Evolutionary conservation across 257 asterid genomes (phyloP).

Genomic region (Lithospermum erythrorhizon): DNA sequence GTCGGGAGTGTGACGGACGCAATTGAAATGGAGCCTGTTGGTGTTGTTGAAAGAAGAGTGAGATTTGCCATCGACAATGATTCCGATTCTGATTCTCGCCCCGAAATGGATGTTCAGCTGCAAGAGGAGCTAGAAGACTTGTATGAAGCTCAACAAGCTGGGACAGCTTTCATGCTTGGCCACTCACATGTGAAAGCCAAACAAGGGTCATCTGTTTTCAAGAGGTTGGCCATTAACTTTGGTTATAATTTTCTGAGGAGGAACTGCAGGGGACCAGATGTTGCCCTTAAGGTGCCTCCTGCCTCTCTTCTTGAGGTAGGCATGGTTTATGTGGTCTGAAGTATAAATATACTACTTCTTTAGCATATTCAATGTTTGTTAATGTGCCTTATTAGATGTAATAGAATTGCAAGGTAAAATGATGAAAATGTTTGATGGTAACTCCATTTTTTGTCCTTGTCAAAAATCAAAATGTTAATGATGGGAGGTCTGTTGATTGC

Average conservation of each 20-base stretch:
- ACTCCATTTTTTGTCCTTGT: too few species aligned
- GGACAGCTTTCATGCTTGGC: constrained; percentile 76
- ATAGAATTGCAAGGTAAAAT: background rate
- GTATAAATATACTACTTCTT: background rate
- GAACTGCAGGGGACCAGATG: constrained; percentile 89
- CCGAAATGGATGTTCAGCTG: constrained; percentile 30
- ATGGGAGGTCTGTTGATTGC: too few species aligned
- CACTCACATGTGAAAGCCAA: constrained; percentile 83
- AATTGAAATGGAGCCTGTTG: constrained; percentile 33
- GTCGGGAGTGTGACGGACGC: constrained; percentile 34
- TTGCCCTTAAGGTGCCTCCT: constrained; percentile 85
- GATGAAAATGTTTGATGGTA: background rate
- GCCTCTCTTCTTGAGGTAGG: constrained; percentile 96
- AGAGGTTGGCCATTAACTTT: constrained; percentile 63
- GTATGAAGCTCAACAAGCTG: constrained; percentile 62
- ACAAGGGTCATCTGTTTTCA: constrained; percentile 69
- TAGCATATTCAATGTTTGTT: background rate
- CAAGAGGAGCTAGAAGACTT: constrained; percentile 65
- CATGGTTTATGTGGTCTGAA: constrained; percentile 73
- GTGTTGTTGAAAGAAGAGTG: constrained; percentile 31
- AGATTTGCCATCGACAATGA: constrained; percentile 40
- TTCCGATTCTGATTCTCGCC: constrained; percentile 18
- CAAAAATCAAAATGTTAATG: too few species aligned
- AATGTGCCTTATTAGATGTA: background rate
- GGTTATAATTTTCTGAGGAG: constrained; percentile 73